phyloP scores from a whole-genome alignment of 1,139 yeast genomes.

The Ashbya aceris region DNA sequence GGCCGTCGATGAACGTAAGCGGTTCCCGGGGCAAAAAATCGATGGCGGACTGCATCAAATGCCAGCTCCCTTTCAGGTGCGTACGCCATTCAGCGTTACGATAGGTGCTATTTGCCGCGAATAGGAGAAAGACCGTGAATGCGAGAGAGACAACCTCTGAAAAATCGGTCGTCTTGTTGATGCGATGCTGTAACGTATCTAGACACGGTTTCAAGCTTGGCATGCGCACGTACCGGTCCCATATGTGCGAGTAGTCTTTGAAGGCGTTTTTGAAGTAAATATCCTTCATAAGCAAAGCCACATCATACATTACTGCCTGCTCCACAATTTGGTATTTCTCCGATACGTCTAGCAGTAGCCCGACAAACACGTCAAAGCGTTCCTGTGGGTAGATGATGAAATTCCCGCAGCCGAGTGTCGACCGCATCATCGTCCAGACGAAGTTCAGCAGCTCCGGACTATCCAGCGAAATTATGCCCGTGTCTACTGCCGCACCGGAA shows the following conservation, averaged over 20 bases:
- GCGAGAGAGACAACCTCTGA: conserved; percentile 7
- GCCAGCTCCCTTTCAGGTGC: conserved; percentile 8
- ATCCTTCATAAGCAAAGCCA: conserved; percentile 9
- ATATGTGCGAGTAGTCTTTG: conserved; percentile 5
- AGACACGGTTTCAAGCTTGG: conserved; percentile 11
- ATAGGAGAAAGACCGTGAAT: conserved; percentile 7
- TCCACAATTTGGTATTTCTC: conserved; percentile 6
- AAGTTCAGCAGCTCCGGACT: conserved; percentile 8
- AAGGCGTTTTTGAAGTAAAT: conserved; percentile 6
- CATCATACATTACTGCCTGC: conserved; percentile 8
- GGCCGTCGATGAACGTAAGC: background rate
- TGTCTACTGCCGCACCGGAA: background rate
- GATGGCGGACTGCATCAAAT: conserved; percentile 5
- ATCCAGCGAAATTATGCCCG: conserved; percentile 5
- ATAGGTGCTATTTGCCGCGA: conserved; percentile 8
- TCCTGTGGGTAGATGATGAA: conserved; percentile 9
- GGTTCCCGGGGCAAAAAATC: conserved; percentile 4
- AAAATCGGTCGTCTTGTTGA: conserved; percentile 5
- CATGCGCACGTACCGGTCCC: conserved; percentile 12
- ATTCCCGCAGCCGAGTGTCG: conserved; percentile 7
- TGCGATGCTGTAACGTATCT: conserved; percentile 4
- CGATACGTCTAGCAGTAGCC: conserved; percentile 3
- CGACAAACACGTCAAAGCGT: conserved; percentile 5
- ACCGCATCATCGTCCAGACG: conserved; percentile 8
- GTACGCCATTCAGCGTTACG: conserved; percentile 9